Conservation (phyloP, 768 basidiomycete genomes). For the Phaeolepiota aurea region DNA sequence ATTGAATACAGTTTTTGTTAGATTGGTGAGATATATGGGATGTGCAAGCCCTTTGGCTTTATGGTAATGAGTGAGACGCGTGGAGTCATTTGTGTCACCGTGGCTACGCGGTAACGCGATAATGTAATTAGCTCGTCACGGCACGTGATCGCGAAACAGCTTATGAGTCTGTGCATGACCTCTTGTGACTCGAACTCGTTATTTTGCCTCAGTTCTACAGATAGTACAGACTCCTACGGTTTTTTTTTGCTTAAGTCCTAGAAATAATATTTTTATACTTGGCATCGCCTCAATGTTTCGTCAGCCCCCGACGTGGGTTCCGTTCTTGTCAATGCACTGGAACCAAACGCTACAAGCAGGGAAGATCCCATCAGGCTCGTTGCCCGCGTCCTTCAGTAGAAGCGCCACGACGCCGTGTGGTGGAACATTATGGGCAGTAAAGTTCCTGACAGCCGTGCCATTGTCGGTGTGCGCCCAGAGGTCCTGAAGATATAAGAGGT, state of each 20-base stretch:
- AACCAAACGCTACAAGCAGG: slow-evolving; percentile 43
- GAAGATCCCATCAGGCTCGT: slow-evolving; percentile 39
- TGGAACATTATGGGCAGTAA: slow-evolving; percentile 37
- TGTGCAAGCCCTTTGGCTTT: no score
- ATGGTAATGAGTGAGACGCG: no score
- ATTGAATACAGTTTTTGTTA: slow-evolving; percentile 6
- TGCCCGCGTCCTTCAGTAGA: slow-evolving; percentile 39
- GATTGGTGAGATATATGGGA: no score
- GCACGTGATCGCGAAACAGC: neutral
- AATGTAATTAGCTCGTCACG: neutral
- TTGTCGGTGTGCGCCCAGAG: slow-evolving; percentile 50
- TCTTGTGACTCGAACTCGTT: neutral
- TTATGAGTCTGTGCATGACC: no score
- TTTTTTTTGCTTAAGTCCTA: no score
- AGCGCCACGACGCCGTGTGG: slow-evolving; percentile 50
- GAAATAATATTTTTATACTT: no score
- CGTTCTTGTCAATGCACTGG: slow-evolving; percentile 43
- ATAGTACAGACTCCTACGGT: no score
- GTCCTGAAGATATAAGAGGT: slow-evolving; percentile 24
- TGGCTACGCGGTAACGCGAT: neutral
- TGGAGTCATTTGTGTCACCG: neutral
- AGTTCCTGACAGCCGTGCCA: slow-evolving; percentile 42
- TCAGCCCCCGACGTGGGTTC: slow-evolving; percentile 26
- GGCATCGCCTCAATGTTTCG: no score
- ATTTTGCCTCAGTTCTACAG: no score